phyloP scores from a whole-genome alignment of 805 yeast species.

The Yarrowia deformans region DNA sequence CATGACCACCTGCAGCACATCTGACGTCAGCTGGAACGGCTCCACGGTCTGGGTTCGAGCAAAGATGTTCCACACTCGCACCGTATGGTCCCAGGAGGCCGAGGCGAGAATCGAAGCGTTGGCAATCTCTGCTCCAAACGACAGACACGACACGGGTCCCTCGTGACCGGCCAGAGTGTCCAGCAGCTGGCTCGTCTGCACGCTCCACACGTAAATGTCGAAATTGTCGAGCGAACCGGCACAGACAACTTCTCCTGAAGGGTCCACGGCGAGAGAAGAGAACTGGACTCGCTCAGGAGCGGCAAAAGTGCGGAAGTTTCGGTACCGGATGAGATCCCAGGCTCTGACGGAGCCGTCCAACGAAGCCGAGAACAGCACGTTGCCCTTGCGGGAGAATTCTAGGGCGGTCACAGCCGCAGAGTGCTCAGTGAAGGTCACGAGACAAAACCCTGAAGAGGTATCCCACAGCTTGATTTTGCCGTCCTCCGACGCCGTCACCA shows the following conservation, averaged over 20 bases:
- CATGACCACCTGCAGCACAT: constrained; percentile 80
- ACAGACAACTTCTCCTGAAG: constrained; percentile 95
- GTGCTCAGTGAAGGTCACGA: constrained; percentile 91
- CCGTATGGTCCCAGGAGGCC: constrained; percentile 96
- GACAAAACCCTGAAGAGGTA: constrained; percentile 86
- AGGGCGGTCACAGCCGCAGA: constrained; percentile 87
- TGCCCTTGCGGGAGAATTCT: constrained; percentile 86
- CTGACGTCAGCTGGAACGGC: constrained; percentile 85
- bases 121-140: constrained; percentile 80
- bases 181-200: constrained; percentile 89
- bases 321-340: constrained; percentile 90
- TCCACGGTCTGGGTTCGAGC: constrained; percentile 87
- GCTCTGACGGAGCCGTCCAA: constrained; percentile 97
- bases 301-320: constrained; percentile 94
- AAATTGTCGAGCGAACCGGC: constrained; percentile 92
- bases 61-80: constrained; percentile 91
- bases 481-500: constrained; percentile 95
- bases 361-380: constrained; percentile 88
- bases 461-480: constrained; percentile 98
- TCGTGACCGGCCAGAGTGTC: constrained; percentile 92
- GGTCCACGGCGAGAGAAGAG: constrained; percentile 89
- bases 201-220: constrained; percentile 96
- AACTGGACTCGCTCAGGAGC: constrained; percentile 89
- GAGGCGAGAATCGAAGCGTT: constrained; percentile 69
- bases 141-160: constrained; percentile 89